phyloP scores from a whole-genome alignment of 495 filamentous ascomycete genomes.

The Xylaria bambusicola region DNA sequence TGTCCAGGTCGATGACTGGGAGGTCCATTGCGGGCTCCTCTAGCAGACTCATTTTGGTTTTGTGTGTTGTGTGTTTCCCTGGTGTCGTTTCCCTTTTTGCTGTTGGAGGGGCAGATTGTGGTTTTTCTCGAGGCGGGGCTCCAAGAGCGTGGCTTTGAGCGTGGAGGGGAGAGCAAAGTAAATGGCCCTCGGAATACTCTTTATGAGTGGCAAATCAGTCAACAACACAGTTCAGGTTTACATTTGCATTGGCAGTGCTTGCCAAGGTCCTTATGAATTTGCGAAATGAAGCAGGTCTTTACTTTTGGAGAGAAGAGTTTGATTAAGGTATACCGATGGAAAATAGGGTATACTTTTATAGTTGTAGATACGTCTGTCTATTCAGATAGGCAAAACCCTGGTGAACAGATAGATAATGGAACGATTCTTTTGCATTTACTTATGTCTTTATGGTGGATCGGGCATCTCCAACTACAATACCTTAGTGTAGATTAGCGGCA shows the following conservation, averaged over 20 bases:
- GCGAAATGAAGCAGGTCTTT: no score
- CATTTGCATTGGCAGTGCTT: no score
- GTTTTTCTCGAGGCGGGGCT: background rate
- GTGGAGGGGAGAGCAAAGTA: no score
- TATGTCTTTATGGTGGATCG: background rate
- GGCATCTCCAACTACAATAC: background rate
- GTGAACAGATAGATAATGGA: no score
- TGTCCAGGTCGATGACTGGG: slow-evolving; percentile 54
- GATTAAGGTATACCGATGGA: no score
- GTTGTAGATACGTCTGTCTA: no score
- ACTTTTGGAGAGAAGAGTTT: no score
- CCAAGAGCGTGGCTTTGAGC: background rate
- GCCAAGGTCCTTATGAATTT: no score
- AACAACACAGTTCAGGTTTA: no score
- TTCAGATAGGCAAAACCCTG: no score
- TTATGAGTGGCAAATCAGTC: background rate
- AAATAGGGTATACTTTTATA: no score
- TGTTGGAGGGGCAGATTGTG: background rate
- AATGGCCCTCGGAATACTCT: background rate
- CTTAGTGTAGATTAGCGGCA: background rate
- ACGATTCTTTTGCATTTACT: background rate
- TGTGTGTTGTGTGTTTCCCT: background rate
- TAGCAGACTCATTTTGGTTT: slow-evolving; percentile 13
- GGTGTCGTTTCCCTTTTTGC: background rate
- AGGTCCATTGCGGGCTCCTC: slow-evolving; percentile 49